Evolutionary conservation across 2,329 filamentous ascomycete species (phyloP).

Genomic region (Canariomyces notabilis): DNA sequence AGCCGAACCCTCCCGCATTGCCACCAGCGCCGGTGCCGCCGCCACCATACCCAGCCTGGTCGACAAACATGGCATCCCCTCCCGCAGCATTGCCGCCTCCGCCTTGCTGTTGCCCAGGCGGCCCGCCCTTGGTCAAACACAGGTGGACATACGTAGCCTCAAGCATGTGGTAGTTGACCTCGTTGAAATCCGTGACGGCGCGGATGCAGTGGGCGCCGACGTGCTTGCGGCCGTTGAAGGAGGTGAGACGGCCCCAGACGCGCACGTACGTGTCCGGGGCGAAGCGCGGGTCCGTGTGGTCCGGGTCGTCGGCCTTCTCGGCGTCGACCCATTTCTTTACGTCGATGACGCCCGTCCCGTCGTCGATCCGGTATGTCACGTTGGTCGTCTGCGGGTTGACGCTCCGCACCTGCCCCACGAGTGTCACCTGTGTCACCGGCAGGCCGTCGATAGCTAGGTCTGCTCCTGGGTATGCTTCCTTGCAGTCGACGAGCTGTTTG

Average conservation of each 20-base stretch:
- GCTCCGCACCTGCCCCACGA: constrained; percentile 86
- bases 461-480: constrained; percentile 65
- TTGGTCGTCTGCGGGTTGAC: constrained; percentile 85
- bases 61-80: constrained; percentile 53
- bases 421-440: constrained; percentile 69
- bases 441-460: constrained; percentile 80
- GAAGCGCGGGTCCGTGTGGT: constrained; percentile 42
- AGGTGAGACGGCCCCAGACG: constrained; percentile 78
- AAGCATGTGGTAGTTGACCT: constrained; percentile 86
- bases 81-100: constrained; percentile 36
- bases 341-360: constrained; percentile 89
- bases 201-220: constrained; percentile 77
- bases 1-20: constrained; percentile 39
- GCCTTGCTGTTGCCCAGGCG: constrained; percentile 32
- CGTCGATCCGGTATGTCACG: constrained; percentile 87
- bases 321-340: constrained; percentile 81
- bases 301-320: constrained; percentile 47
- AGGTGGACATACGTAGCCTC: constrained; percentile 88
- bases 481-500: constrained; percentile 84
- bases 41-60: too few relatives aligned
- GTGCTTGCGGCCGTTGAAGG: constrained; percentile 77
- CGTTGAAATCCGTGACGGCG: constrained; percentile 78
- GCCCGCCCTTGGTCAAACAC: constrained; percentile 68
- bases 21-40: constrained; percentile 30
- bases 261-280: constrained; percentile 75